Conservation (phyloP, 2,329 filamentous ascomycete species). For the Sporothrix pseudoabietina region DNA sequence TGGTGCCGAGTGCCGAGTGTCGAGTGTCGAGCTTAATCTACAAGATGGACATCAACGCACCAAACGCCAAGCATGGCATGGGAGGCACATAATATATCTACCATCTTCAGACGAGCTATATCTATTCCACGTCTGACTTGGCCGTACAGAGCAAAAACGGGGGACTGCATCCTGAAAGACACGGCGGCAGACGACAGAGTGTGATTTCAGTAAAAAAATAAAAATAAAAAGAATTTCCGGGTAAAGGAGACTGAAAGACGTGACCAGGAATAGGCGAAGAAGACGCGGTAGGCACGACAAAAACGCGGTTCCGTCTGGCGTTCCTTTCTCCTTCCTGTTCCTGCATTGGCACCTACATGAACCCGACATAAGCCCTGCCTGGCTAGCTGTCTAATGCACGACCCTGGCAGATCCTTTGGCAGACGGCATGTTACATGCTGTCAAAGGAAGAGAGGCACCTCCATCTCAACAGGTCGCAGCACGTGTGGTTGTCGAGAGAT, state of each 20-base stretch:
- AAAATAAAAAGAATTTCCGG: neutral
- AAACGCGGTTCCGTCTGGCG: too few relatives aligned
- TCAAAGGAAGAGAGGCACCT: neutral
- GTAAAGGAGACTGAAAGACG: neutral
- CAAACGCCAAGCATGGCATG: neutral
- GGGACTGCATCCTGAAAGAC: neutral
- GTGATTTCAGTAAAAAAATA: neutral
- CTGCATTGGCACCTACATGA: neutral
- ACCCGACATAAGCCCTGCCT: too few relatives aligned
- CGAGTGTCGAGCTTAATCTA: neutral
- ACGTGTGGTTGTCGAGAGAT: neutral
- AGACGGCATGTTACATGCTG: neutral
- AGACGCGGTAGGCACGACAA: neutral
- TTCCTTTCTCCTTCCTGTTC: neutral
- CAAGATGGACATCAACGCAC: neutral
- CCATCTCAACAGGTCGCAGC: neutral
- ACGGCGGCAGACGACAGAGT: neutral
- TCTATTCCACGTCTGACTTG: neutral
- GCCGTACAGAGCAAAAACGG: neutral
- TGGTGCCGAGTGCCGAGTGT: neutral
- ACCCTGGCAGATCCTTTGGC: neutral
- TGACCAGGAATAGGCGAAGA: neutral
- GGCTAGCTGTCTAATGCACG: neutral
- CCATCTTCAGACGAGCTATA: neutral
- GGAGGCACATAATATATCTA: constrained; percentile 11